Evolutionary conservation across 2,329 filamentous ascomycete genomes (phyloP).

Genomic region (Ophiocordyceps camponoti-leonardi): DNA sequence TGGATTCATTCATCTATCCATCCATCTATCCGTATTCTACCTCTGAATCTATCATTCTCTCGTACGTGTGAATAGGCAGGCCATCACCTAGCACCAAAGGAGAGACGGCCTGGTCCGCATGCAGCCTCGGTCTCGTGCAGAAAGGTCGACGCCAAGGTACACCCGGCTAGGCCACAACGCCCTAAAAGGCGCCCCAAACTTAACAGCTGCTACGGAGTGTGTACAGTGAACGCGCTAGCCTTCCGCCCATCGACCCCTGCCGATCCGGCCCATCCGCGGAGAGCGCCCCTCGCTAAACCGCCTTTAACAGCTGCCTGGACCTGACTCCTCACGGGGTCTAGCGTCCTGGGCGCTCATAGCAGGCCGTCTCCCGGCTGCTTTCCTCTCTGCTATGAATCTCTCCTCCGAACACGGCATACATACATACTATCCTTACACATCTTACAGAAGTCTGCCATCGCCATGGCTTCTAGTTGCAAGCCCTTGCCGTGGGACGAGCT

Average conservation of each 20-base stretch:
- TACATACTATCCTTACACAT: background rate
- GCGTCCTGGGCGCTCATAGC: background rate
- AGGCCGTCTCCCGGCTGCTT: background rate
- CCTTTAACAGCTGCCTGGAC: background rate
- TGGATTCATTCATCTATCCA: too few relatives aligned
- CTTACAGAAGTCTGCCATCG: background rate
- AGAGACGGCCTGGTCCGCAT: background rate
- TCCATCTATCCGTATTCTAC: too few relatives aligned
- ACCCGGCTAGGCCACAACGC: background rate
- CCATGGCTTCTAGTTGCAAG: slow-evolving; percentile 10
- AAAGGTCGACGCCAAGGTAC: background rate
- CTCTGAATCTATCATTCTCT: too few relatives aligned
- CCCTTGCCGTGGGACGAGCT: slow-evolving; percentile 27
- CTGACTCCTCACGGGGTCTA: background rate
- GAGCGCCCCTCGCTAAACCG: background rate
- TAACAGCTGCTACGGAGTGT: background rate
- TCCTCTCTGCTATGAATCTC: background rate
- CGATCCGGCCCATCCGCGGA: background rate
- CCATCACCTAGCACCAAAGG: background rate
- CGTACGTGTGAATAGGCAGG: background rate
- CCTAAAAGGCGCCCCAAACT: background rate
- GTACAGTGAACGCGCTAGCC: too few relatives aligned
- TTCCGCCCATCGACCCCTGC: background rate
- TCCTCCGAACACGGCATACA: background rate
- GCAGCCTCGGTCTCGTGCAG: background rate